Evolutionary conservation across 2,329 filamentous ascomycete species (phyloP), one percentile per base, ranked within the genome.

Genomic region (Diaporthe sp.): DNA sequence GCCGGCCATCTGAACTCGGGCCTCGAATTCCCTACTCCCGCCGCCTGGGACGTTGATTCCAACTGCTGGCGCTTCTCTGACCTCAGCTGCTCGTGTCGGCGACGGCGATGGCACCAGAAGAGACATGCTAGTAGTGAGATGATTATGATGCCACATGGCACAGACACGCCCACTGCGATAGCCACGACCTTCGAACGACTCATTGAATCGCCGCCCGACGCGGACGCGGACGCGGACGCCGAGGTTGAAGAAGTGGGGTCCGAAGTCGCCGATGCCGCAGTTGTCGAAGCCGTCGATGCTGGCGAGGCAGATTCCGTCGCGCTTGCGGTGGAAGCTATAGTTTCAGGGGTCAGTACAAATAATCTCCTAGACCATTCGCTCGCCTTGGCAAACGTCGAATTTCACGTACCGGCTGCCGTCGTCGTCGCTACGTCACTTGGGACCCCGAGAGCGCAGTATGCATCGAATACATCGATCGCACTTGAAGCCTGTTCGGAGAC

Each of bases 1-100:
- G 67, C 35, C 17, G 72, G 72, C 74, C 74, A 76, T 8, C 55
- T 67, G 28, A 76, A 76, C 25, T 74, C 58, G 35, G 74, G 69
- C 13, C 66, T 76, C 35, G 60, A 61, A n/a, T 54, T 33, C 4
- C 64, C 64, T 2, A 50, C 71, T 15, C 52, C 72, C 47, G 54
- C 35, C 30, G 58, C 50, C 19, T 68, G 72, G 30, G 74, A 50
- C 22, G 55, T 55, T 6, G 64, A 50, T 4, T 74, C 72, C 15
- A 74, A 12, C 42, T 54, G 64, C 40, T 73, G 60, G 17, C 60
- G 68, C 54, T 52, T 72, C 67, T 74, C 60, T 1, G 55, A 38
- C n/a, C 68, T 69, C 60, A 38, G 28, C 38, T 64, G 35, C 74
- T 30, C 35, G 15, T n/a, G 52, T 22, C 22, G 28, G 40, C 70